phyloP scores from a whole-genome alignment of 1,284 basidiomycete species.

The Porodaedalea pini region DNA sequence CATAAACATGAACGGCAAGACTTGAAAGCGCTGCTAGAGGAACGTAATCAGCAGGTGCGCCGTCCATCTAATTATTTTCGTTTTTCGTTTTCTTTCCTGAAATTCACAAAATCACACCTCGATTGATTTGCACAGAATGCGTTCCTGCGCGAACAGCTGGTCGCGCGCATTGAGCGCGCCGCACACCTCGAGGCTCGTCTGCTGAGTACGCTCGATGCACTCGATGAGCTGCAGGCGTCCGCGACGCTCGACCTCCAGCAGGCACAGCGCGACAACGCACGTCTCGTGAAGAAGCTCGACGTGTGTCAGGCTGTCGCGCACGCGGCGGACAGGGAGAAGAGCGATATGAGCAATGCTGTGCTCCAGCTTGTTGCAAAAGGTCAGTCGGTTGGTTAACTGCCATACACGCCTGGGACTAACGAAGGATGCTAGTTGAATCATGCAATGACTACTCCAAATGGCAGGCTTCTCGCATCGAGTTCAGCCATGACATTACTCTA shows the following conservation, averaged over 20 bases:
- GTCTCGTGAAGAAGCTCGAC: conserved; percentile 39
- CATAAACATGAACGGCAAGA: conserved; percentile 7
- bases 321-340: conserved; percentile 44
- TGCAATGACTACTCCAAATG: conserved; percentile 48
- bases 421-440: conserved; percentile 43
- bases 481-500: conserved; percentile 43
- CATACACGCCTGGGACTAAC: conserved; percentile 14
- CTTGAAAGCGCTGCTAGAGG: conserved; percentile 3
- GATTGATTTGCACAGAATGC: conserved; percentile 29
- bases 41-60: conserved; percentile 16
- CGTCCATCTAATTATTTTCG: neutral
- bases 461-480: conserved; percentile 47
- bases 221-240: conserved; percentile 42
- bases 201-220: conserved; percentile 46
- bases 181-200: conserved; percentile 50
- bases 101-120: neutral
- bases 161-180: conserved; percentile 39
- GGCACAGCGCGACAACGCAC: conserved; percentile 34
- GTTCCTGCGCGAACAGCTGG: conserved; percentile 36
- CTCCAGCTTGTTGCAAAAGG: conserved; percentile 55
- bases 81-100: neutral
- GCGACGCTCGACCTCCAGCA: conserved; percentile 42
- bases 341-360: conserved; percentile 53
- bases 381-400: conserved; percentile 24
- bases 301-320: conserved; percentile 34